Evolutionary conservation across 371 early-diverging fungal species (phyloP).

Genomic region (Haplosporangium sp.): DNA sequence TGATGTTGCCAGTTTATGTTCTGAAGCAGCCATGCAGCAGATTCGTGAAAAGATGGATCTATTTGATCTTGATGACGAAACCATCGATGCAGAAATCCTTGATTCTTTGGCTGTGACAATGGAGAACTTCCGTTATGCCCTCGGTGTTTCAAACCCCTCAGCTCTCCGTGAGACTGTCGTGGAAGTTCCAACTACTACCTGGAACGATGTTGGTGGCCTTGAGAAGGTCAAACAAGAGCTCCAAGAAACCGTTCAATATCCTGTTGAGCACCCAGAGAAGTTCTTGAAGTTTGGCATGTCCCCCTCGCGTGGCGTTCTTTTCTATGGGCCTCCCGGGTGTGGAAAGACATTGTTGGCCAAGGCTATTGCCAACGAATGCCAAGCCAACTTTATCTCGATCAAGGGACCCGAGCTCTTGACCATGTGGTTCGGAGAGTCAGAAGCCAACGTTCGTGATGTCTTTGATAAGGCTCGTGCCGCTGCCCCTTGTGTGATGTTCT

Average conservation of each 20-base stretch:
- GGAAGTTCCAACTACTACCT: slow-evolving; percentile 97
- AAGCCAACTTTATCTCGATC: slow-evolving; percentile 99
- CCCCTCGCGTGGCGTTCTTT: slow-evolving; percentile 99
- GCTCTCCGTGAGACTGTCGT: slow-evolving; percentile 99
- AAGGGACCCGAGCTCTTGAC: slow-evolving; percentile 72
- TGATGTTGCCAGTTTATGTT: slow-evolving; percentile 99
- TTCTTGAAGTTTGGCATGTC: slow-evolving; percentile 99
- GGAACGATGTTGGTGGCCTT: slow-evolving; percentile 99
- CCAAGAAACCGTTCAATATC: slow-evolving; percentile 99
- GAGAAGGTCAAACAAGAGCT: slow-evolving; percentile 99
- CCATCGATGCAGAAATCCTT: slow-evolving; percentile 98
- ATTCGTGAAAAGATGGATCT: slow-evolving; percentile 99
- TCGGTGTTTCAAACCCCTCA: slow-evolving; percentile 98
- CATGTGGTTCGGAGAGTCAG: slow-evolving; percentile 99
- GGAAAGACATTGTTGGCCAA: slow-evolving; percentile 99
- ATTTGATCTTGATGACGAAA: slow-evolving; percentile 99
- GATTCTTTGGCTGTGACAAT: slow-evolving; percentile 98
- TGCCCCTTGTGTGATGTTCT: slow-evolving; percentile 99
- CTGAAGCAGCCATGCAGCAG: slow-evolving; percentile 99
- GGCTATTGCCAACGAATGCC: slow-evolving; percentile 99
- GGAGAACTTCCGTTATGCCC: slow-evolving; percentile 99
- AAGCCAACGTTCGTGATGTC: slow-evolving; percentile 99
- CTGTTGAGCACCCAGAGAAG: slow-evolving; percentile 99
- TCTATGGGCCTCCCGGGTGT: slow-evolving; percentile 99
- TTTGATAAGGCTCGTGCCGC: slow-evolving; percentile 99